Conservation (phyloP, 1,284 basidiomycete species). For the Papiliotrema nemorosa region DNA sequence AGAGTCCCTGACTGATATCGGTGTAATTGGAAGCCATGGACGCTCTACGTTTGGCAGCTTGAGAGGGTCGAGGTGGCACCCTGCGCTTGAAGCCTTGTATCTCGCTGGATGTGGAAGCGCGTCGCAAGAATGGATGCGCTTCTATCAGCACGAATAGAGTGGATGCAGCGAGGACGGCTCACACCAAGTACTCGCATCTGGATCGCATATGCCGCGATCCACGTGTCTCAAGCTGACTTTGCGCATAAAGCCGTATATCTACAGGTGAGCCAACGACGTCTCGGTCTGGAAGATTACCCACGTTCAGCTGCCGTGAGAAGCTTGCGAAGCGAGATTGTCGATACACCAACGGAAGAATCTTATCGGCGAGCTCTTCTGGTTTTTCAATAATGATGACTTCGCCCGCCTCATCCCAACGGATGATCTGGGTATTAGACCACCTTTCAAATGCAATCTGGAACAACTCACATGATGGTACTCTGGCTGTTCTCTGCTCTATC, state of each 20-base stretch:
- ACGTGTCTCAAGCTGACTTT: conserved; percentile 79
- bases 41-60: conserved; percentile 62
- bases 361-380: conserved; percentile 80
- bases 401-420: conserved; percentile 82
- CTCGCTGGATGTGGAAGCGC: conserved; percentile 76
- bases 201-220: conserved; percentile 84
- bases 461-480: conserved; percentile 34
- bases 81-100: conserved; percentile 87
- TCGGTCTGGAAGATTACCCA: conserved; percentile 50
- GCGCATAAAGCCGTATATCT: conserved; percentile 95
- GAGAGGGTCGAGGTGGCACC: conserved; percentile 77
- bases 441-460: neutral
- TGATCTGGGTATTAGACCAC: conserved; percentile 56
- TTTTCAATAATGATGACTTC: conserved; percentile 88
- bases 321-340: conserved; percentile 88
- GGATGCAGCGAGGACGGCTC: conserved; percentile 46
- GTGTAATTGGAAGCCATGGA: conserved; percentile 7
- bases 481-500: conserved; percentile 21
- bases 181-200: conserved; percentile 92
- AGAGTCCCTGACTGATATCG: conserved; percentile 4
- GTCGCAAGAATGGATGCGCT: conserved; percentile 84
- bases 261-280: conserved; percentile 5
- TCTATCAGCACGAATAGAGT: conserved; percentile 5
- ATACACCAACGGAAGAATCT: conserved; percentile 83
- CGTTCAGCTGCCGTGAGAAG: conserved; percentile 90